Evolutionary conservation across 176 grass and related monocot species (phyloP).

Genomic region (Musa schizocarpa): DNA sequence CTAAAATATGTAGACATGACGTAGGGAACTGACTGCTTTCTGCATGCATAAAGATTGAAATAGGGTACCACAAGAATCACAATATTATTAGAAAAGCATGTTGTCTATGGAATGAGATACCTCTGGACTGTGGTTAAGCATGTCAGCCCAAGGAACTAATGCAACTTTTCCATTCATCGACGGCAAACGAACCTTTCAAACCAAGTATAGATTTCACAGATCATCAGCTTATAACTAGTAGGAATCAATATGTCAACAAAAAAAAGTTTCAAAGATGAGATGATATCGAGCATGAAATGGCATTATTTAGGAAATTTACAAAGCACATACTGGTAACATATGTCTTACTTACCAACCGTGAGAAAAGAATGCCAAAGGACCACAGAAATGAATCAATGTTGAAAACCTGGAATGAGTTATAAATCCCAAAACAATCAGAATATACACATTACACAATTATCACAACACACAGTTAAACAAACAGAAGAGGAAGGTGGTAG

Average conservation of each 20-base stretch:
- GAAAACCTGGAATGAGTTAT: slow-evolving; percentile 52
- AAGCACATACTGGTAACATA: background rate
- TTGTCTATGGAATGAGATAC: slow-evolving; percentile 35
- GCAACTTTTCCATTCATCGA: slow-evolving; percentile 91
- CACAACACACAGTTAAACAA: slow-evolving; percentile 14
- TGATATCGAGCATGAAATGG: slow-evolving; percentile 5
- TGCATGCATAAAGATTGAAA: background rate
- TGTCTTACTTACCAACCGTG: slow-evolving; percentile 64
- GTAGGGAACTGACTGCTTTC: background rate
- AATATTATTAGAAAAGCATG: background rate
- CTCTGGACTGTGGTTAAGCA: slow-evolving; percentile 96
- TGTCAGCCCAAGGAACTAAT: slow-evolving; percentile 98
- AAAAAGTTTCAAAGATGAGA: background rate
- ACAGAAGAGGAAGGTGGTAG: background rate
- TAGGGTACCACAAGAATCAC: background rate
- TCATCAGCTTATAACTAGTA: background rate
- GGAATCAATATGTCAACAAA: background rate
- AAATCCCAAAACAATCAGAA: slow-evolving; percentile 1
- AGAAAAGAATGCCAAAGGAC: slow-evolving; percentile 99
- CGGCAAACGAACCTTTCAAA: slow-evolving; percentile 77
- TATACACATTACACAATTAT: background rate
- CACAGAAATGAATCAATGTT: slow-evolving; percentile 84
- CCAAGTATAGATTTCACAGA: background rate
- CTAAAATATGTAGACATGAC: background rate
- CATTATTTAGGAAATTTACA: background rate